Evolutionary conservation across 2,329 filamentous ascomycete genomes (phyloP).

Genomic region (Colletotrichum karsti): DNA sequence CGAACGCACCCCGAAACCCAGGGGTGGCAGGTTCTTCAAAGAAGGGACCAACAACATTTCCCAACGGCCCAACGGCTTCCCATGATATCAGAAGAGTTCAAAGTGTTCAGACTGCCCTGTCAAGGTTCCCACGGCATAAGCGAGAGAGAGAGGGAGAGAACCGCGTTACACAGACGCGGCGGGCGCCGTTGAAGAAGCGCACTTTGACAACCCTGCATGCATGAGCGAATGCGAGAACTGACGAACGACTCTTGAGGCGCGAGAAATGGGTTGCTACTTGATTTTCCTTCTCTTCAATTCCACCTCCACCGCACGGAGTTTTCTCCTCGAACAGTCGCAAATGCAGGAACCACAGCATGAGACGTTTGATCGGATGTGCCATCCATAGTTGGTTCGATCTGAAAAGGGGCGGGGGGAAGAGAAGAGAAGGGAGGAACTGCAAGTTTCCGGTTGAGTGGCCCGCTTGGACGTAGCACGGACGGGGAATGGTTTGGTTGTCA

Average conservation of each 20-base stretch:
- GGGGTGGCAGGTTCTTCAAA: background rate
- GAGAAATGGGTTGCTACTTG: background rate
- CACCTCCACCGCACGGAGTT: no score
- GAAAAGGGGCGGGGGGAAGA: background rate
- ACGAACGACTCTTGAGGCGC: background rate
- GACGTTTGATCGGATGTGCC: constrained; percentile 27
- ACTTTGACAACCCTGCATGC: background rate
- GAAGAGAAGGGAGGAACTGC: no score
- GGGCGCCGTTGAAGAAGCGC: background rate
- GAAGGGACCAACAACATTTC: no score
- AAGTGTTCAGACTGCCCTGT: no score
- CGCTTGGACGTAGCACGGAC: constrained; percentile 28
- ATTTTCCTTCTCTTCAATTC: no score
- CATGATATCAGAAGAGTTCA: no score
- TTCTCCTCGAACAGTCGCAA: no score
- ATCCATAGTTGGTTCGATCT: constrained; percentile 12
- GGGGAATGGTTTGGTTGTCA: background rate
- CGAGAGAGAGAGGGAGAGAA: no score
- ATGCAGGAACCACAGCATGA: constrained; percentile 1
- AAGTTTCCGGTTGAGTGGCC: constrained; percentile 6
- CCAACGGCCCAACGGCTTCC: no score
- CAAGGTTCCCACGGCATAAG: no score
- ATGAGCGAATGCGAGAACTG: background rate
- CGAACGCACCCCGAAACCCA: constrained; percentile 6
- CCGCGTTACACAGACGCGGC: background rate